Percentiles rank a stretch among this genome's conserved stretches.
These are phyloP conservation scores for Hagleromyces aurorensis DNA, from an alignment of 805 yeast genomes.

Conservation along the genomic window DNA sequence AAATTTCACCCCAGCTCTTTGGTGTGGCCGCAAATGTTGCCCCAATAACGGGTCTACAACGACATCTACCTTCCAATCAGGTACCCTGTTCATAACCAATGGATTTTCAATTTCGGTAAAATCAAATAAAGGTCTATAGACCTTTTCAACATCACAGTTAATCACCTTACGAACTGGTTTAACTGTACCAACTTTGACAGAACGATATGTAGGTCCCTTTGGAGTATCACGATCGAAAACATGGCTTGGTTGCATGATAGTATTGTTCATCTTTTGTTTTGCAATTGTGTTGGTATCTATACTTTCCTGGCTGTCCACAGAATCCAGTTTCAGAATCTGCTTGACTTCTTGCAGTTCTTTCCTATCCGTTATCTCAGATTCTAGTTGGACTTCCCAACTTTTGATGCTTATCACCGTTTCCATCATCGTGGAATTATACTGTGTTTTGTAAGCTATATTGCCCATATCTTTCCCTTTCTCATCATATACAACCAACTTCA, in stretches of 20 bases:
- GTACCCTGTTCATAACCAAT: conserved; percentile 34
- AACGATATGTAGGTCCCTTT: too few species aligned
- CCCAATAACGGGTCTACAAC: conserved; percentile 54
- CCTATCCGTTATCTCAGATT: conserved; percentile 34
- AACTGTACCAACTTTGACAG: too few species aligned
- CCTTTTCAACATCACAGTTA: too few species aligned
- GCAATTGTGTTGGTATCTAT: too few species aligned
- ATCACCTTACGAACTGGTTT: too few species aligned
- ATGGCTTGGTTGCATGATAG: too few species aligned
- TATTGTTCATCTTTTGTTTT: too few species aligned
- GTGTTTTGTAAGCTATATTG: conserved; percentile 9
- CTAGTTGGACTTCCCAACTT: conserved; percentile 62
- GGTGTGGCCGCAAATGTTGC: conserved; percentile 67
- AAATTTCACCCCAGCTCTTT: conserved; percentile 73
- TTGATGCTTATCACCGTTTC: too few species aligned
- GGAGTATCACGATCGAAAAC: too few species aligned
- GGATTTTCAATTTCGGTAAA: conserved; percentile 31
- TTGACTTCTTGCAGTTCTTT: conserved; percentile 13
- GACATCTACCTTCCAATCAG: conserved; percentile 36
- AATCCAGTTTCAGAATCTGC: conserved; percentile 1
- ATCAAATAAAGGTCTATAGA: conserved; percentile 36
- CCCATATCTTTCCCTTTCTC: conserved; percentile 28
- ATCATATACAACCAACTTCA: conserved; percentile 21
- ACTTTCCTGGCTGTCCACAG: too few species aligned
- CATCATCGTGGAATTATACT: too few species aligned